Evolutionary conservation across 2,329 filamentous ascomycete genomes (phyloP).

Genomic region (Helotiales sp.): DNA sequence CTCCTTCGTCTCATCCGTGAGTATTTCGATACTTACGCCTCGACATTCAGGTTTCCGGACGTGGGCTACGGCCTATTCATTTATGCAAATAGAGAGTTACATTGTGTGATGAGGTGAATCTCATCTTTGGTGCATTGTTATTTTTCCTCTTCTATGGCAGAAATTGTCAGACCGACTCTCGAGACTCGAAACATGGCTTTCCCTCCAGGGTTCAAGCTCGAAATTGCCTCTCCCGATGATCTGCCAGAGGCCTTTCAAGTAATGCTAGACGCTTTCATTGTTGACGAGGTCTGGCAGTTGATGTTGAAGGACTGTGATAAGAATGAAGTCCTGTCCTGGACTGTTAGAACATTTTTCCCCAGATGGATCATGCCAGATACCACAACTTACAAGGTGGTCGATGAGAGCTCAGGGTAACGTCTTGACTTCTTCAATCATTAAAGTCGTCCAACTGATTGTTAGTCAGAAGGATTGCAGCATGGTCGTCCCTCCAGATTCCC

Average conservation of each 20-base stretch:
- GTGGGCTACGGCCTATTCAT: too few species aligned
- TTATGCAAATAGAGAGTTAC: too few species aligned
- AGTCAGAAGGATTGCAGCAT: conserved; percentile 24
- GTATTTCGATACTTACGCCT: too few species aligned
- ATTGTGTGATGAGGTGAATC: too few species aligned
- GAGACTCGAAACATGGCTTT: background rate
- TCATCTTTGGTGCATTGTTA: too few species aligned
- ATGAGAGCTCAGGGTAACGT: conserved; percentile 21
- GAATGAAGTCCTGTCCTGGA: conserved; percentile 22
- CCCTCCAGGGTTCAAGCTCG: conserved; percentile 3
- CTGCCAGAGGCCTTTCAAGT: conserved; percentile 21
- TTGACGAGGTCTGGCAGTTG: conserved; percentile 20
- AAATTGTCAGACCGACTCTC: too few species aligned
- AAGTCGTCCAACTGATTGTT: too few species aligned
- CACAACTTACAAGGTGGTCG: conserved; percentile 18
- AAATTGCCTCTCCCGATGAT: conserved; percentile 13
- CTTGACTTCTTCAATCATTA: too few species aligned
- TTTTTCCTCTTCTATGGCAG: background rate
- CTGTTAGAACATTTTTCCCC: conserved; percentile 12
- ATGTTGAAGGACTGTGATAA: conserved; percentile 13
- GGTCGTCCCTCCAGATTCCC: conserved; percentile 23
- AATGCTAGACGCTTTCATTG: conserved; percentile 12
- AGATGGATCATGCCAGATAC: conserved; percentile 28
- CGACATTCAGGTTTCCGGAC: too few species aligned
- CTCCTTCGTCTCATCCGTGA: too few species aligned